phyloP scores from a whole-genome alignment of 2,329 filamentous ascomycete genomes.

The Aspergillus fumigatus region DNA sequence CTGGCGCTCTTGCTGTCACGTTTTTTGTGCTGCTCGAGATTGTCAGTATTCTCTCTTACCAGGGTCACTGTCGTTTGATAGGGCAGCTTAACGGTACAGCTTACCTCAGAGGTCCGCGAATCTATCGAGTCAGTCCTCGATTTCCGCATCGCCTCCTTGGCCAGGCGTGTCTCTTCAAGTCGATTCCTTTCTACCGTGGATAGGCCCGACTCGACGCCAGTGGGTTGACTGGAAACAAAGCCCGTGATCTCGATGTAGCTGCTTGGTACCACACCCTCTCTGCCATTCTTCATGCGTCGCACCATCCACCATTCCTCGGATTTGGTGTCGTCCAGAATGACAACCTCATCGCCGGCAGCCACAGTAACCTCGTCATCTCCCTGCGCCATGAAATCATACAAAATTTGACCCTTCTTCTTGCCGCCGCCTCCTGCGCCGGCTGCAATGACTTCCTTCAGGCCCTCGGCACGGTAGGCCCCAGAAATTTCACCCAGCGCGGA shows the following conservation, averaged over 20 bases:
- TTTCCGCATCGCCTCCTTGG: conserved; percentile 69
- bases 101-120: conserved; percentile 63
- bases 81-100: conserved; percentile 39
- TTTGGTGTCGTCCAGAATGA: conserved; percentile 82
- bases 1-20: conserved; percentile 64
- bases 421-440: conserved; percentile 64
- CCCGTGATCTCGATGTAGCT: conserved; percentile 91
- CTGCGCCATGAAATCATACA: conserved; percentile 96
- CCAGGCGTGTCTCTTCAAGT: conserved; percentile 75
- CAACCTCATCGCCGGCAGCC: conserved; percentile 80
- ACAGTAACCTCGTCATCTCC: conserved; percentile 96
- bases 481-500: conserved; percentile 81
- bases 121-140: conserved; percentile 55
- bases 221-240: conserved; percentile 51
- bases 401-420: conserved; percentile 76
- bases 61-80: background rate
- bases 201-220: conserved; percentile 55
- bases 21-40: conserved; percentile 65
- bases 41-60: conserved; percentile 58
- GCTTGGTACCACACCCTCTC: conserved; percentile 92
- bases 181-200: conserved; percentile 73
- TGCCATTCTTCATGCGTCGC: conserved; percentile 80
- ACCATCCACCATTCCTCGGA: conserved; percentile 99
- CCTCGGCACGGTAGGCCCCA: conserved; percentile 77
- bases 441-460: conserved; percentile 75